Evolutionary conservation across 345 rosid genomes (phyloP).

Genomic region (Eucalyptus tenuipes): DNA sequence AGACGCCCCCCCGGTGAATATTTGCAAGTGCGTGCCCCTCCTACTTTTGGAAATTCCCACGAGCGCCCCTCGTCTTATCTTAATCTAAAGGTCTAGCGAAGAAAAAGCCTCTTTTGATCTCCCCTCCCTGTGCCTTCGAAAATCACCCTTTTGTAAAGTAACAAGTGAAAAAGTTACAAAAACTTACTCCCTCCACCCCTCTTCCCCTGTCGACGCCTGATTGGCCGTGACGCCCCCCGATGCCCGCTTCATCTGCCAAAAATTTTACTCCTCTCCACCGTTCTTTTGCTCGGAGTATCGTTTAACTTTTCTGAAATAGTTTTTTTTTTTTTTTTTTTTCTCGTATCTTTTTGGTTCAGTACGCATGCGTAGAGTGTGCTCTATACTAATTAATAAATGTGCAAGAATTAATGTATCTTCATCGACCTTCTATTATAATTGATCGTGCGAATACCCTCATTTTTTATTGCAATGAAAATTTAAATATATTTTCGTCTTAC

Average conservation of each 20-base stretch:
- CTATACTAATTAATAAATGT: background rate
- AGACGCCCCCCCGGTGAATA: background rate
- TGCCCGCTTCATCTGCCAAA: background rate
- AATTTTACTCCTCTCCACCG: background rate
- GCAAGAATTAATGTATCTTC: background rate
- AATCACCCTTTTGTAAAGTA: background rate
- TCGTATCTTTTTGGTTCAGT: background rate
- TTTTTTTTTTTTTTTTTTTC: background rate
- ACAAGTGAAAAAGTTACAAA: background rate
- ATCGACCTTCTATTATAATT: background rate
- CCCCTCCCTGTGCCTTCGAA: background rate
- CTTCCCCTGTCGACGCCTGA: too few relatives aligned
- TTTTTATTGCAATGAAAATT: background rate
- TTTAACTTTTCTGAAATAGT: background rate
- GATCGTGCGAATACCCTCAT: background rate
- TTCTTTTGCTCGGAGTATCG: background rate
- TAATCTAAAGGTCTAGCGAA: background rate
- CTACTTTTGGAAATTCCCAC: background rate
- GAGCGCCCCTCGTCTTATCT: background rate
- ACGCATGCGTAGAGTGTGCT: background rate
- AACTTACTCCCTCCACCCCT: background rate
- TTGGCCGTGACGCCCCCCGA: too few relatives aligned
- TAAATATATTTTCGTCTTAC: background rate
- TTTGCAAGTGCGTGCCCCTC: background rate
- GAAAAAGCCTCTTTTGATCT: background rate